Evolutionary conservation across 78 protist species (phyloP).

Genomic region (slime mould (Dictyostelium discoideum)): DNA sequence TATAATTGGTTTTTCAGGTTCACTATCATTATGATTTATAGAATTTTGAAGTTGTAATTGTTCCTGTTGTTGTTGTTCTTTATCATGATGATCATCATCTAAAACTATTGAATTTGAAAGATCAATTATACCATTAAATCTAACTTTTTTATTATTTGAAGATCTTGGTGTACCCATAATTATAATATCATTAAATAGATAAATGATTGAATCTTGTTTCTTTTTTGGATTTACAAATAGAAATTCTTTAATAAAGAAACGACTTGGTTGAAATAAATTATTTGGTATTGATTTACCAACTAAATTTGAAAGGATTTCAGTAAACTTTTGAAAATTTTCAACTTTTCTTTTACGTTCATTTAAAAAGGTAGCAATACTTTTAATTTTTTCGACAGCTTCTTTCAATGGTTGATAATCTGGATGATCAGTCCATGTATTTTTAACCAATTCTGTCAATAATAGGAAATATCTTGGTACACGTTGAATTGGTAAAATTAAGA

Average conservation of each 20-base stretch:
- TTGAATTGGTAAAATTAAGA: slow-evolving; percentile 84
- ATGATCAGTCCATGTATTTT: slow-evolving; percentile 45
- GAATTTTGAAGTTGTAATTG: background rate
- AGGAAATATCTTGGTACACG: slow-evolving; percentile 78
- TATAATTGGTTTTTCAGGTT: background rate
- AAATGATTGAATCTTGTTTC: slow-evolving; percentile 2
- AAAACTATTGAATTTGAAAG: background rate
- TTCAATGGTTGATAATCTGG: slow-evolving; percentile 50
- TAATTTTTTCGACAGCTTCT: slow-evolving; percentile 49
- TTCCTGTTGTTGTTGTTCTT: background rate
- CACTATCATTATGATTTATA: too few species aligned
- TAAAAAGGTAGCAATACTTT: slow-evolving; percentile 35
- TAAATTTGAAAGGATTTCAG: slow-evolving; percentile 9
- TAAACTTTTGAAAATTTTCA: slow-evolving; percentile 39
- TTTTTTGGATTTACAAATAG: background rate
- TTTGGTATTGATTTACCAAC: slow-evolving; percentile 32
- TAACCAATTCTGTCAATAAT: slow-evolving; percentile 61
- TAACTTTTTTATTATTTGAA: slow-evolving; percentile 2
- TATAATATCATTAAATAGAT: slow-evolving; percentile 16
- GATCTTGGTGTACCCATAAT: slow-evolving; percentile 17
- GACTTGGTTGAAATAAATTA: background rate
- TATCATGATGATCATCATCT: background rate
- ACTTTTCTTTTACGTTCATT: slow-evolving; percentile 71
- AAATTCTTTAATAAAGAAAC: slow-evolving; percentile 21
- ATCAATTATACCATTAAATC: slow-evolving; percentile 28